phyloP scores from a whole-genome alignment of 805 yeast species.

The Scheffersomyces spartinae region DNA sequence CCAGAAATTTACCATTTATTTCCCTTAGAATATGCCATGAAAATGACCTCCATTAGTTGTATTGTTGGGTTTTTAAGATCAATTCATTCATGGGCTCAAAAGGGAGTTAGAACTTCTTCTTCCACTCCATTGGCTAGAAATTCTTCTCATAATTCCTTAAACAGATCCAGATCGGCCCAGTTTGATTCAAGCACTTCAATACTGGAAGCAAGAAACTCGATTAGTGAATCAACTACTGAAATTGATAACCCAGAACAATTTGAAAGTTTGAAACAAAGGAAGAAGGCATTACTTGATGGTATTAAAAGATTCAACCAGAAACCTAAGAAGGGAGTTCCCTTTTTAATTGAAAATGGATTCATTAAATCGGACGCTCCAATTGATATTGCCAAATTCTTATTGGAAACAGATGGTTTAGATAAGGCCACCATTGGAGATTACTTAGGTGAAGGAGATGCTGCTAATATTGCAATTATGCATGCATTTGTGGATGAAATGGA shows the following conservation, averaged over 20 bases:
- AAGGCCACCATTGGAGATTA: slow-evolving; percentile 82
- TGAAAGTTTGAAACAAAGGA: slow-evolving; percentile 72
- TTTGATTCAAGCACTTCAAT: not conserved
- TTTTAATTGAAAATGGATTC: slow-evolving; percentile 52
- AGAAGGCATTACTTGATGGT: slow-evolving; percentile 71
- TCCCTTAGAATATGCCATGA: slow-evolving; percentile 77
- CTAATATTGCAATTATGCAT: slow-evolving; percentile 77
- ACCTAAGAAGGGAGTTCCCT: slow-evolving; percentile 69
- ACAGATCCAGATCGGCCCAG: slow-evolving; percentile 17
- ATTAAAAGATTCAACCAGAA: slow-evolving; percentile 71
- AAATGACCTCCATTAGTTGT: slow-evolving; percentile 69
- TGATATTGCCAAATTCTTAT: slow-evolving; percentile 64
- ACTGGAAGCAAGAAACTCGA: not conserved
- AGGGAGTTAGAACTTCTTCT: slow-evolving; percentile 22
- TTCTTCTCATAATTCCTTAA: slow-evolving; percentile 6
- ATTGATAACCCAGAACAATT: slow-evolving; percentile 73
- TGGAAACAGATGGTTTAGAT: slow-evolving; percentile 65
- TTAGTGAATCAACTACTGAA: slow-evolving; percentile 11
- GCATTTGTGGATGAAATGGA: slow-evolving; percentile 85
- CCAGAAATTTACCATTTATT: slow-evolving; percentile 41
- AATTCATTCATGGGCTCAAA: slow-evolving; percentile 77
- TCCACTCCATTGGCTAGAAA: not conserved
- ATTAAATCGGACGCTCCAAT: slow-evolving; percentile 48
- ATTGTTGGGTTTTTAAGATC: slow-evolving; percentile 76
- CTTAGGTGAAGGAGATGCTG: slow-evolving; percentile 79